Base-by-base conservation (phyloP, 345 rosid species). In the Gynandropsis gynandra region DNA sequence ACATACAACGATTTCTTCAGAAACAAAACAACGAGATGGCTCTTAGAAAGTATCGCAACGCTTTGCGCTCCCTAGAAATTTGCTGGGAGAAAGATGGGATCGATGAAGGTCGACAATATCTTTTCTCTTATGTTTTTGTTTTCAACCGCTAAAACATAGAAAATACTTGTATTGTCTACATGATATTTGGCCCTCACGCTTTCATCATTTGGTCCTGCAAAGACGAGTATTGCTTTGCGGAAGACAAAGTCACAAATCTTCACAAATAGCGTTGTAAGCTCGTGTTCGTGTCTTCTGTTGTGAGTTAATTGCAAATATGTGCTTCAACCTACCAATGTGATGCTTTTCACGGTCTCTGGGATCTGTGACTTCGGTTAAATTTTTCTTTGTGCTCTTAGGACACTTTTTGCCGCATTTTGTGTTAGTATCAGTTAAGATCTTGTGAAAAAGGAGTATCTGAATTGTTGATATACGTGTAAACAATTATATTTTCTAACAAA, bases 51-150 rank as follows among this genome's bases (percentile, higher is more conserved):
- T 88, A 93, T 58, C 80, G 90, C 18, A 93, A 92, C 77, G 90
- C 87, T 47, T 55, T 92, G 41, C 82, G 85, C 5, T 88, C 83
- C 62, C 70, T 93, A 59, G 97, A 93, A 67, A 73, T 81, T 58
- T 83, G 95, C 78, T 93, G 97, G 99, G 97, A 87, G 83, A 81
- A 93, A 63, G 95, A 88, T 1, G 94, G 83, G 56, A 93, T 88
- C 41, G 92, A 93, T 39, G 89, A 85, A 80, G 97, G 99, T 83
- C 18, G 40, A 48, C 56, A 36, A 31, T 52, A 21, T 11, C 11
- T 47, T 37, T 54, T 39, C n/a, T 20, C 35, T 41, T 1, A 38
- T 59, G 12, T 53, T 17, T 16, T 8, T 62, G 13, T 50, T 47
- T 61, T 8, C 51, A 16, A 8, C 16, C 12, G 12, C 60, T 51